Evolutionary conservation across 1,284 basidiomycete species (phyloP), one percentile per base, ranked within the genome.

Genomic region (Chalciporus sp.): DNA sequence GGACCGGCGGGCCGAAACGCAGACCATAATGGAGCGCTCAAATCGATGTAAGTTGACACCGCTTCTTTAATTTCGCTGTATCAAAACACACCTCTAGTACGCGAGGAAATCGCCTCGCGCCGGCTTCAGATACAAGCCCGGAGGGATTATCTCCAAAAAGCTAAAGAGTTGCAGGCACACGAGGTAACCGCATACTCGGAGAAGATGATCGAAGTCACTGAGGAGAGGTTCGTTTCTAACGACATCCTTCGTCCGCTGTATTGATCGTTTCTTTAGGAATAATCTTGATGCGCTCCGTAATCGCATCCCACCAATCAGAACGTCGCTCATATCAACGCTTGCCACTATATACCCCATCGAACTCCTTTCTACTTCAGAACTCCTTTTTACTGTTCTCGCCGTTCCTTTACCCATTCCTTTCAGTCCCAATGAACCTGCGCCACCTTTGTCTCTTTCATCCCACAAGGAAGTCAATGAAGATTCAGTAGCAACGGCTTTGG

Each of bases 321-420:
- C 85, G 20, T 77, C 80, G 12, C 82, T 94, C 52, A 77, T 94
- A 56, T 84, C 87, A n/a, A 81, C 80, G 14, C 82, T 98, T 45
- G 84, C 90, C 42, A 76, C 76, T 29, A 87, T 97, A 62, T 98
- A 91, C 71, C 94, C 95, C 31, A 95, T 98, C 63, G 87, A 91
- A 51, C 85, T 95, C 4, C 78, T 87, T 33, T 89, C 90, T 27
- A 79, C 92, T 11, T 84, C 89, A 2, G 86, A 93, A 65, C 77
- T 96, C 9, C 81, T 95, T 17, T 98, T 90, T 70, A 86, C 89
- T 9, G 92, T 97, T 65, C 76, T 94, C 49, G 80, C 81, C 49
- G 85, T 92, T 42, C 90, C 94, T 11, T 79, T 97, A 6, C 93
- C 94, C 1, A 94, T 95, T 56, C 94, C 94, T 6, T 61, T 85